phyloP scores from a whole-genome alignment of 164 flowering plant species.

The Warburgia ugandensis region DNA sequence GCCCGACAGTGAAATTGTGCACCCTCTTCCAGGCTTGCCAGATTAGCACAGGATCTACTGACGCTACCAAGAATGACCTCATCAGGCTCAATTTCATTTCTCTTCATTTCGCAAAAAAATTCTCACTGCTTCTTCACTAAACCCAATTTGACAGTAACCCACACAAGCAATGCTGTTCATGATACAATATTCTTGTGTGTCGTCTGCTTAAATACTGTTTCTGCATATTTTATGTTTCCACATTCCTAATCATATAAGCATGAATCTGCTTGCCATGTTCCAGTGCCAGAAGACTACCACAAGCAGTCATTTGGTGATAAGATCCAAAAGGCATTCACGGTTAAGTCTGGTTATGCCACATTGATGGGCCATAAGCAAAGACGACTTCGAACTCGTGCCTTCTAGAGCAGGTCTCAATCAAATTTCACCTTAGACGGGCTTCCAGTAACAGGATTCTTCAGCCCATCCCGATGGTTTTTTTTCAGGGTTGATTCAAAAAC shows the following conservation, averaged over 20 bases:
- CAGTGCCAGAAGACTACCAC: slow-evolving; percentile 54
- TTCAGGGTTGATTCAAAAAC: too few species aligned
- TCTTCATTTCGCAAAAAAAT: slow-evolving; percentile 62
- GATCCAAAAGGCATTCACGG: slow-evolving; percentile 79
- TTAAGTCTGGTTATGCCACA: slow-evolving; percentile 45
- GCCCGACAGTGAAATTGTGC: slow-evolving; percentile 75
- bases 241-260: slow-evolving; percentile 54
- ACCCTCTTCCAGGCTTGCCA: slow-evolving; percentile 82
- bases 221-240: slow-evolving; percentile 45
- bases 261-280: slow-evolving; percentile 70
- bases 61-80: slow-evolving; percentile 71
- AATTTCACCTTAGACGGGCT: too few species aligned
- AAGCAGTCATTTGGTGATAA: slow-evolving; percentile 73
- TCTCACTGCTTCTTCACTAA: slow-evolving; percentile 64
- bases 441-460: too few species aligned
- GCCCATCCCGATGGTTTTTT: too few species aligned
- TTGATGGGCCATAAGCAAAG: slow-evolving; percentile 45
- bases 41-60: slow-evolving; percentile 81
- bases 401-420: too few species aligned
- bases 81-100: slow-evolving; percentile 56
- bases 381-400: slow-evolving; percentile 39
- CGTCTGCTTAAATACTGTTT: slow-evolving; percentile 58
- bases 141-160: slow-evolving; percentile 83
- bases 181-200: slow-evolving; percentile 54
- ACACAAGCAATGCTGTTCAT: slow-evolving; percentile 88